A percentile compares a stretch with the other conserved stretches of the same genome.
Evolutionary conservation across 257 asterid genomes (phyloP).

Genomic region (Linaria vulgaris): DNA sequence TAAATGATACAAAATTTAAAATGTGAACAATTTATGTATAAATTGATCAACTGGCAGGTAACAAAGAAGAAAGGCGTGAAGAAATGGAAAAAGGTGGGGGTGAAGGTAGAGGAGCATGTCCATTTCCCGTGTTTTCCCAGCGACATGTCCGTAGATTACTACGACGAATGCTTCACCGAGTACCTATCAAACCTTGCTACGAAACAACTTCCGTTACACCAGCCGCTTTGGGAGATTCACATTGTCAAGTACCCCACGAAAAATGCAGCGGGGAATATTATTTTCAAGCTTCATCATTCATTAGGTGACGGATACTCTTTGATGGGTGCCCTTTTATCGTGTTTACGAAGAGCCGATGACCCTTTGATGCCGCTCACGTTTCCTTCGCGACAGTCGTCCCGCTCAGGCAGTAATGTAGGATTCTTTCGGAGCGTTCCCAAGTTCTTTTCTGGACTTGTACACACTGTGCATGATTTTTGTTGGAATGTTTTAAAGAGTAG

Average conservation of each 20-base stretch:
- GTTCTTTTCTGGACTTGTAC: constrained; percentile 21
- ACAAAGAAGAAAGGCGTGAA: constrained; percentile 46
- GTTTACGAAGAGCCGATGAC: constrained; percentile 55
- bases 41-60: constrained; percentile 43
- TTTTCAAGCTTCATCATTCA: constrained; percentile 70
- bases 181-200: constrained; percentile 49
- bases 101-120: constrained; percentile 47
- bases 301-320: constrained; percentile 76
- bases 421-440: constrained; percentile 16
- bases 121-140: constrained; percentile 34
- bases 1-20: too few species aligned
- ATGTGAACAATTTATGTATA: too few species aligned
- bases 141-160: constrained; percentile 38
- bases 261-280: constrained; percentile 38
- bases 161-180: constrained; percentile 39
- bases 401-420: neutral
- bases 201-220: constrained; percentile 34
- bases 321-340: constrained; percentile 80
- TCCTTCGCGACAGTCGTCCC: neutral
- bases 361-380: constrained; percentile 25
- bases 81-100: constrained; percentile 62
- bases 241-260: constrained; percentile 55
- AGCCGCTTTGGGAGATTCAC: constrained; percentile 81
- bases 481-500: constrained; percentile 38
- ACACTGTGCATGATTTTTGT: constrained; percentile 42